These are phyloP conservation scores for Camelina laxa DNA, from an alignment of 345 rosid species.

Conservation along the genomic window DNA sequence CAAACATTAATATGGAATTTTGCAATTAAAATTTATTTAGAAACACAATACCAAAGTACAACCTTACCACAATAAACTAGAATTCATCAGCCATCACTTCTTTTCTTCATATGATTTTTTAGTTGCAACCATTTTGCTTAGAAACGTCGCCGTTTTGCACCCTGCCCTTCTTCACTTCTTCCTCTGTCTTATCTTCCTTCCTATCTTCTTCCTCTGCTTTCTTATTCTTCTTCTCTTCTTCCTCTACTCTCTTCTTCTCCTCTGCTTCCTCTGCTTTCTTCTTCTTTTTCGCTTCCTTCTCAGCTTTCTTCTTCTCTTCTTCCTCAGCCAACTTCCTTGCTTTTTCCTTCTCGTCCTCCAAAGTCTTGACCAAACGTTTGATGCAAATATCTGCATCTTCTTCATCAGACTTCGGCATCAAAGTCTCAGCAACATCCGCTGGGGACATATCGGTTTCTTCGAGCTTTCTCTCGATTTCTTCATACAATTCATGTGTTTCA, in stretches of 20 bases:
- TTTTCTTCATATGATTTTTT: background rate
- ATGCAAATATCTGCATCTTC: constrained; percentile 46
- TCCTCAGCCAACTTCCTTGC: constrained; percentile 26
- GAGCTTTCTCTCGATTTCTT: constrained; percentile 36
- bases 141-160: background rate
- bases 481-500: constrained; percentile 43
- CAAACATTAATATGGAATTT: too few species aligned
- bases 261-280: constrained; percentile 6
- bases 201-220: constrained; percentile 3
- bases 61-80: background rate
- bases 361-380: constrained; percentile 43
- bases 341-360: constrained; percentile 45
- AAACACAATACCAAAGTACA: background rate
- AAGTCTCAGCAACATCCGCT: constrained; percentile 56
- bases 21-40: background rate
- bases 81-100: background rate
- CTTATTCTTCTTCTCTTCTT: background rate
- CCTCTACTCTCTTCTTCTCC: constrained; percentile 4
- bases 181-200: background rate
- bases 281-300: constrained; percentile 12
- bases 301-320: constrained; percentile 37
- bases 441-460: constrained; percentile 43
- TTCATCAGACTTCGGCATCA: constrained; percentile 50
- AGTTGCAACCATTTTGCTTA: background rate
- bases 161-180: background rate